Evolutionary conservation across 2,329 filamentous ascomycete genomes (phyloP).

Genomic region (Arthrobotrys conoides): DNA sequence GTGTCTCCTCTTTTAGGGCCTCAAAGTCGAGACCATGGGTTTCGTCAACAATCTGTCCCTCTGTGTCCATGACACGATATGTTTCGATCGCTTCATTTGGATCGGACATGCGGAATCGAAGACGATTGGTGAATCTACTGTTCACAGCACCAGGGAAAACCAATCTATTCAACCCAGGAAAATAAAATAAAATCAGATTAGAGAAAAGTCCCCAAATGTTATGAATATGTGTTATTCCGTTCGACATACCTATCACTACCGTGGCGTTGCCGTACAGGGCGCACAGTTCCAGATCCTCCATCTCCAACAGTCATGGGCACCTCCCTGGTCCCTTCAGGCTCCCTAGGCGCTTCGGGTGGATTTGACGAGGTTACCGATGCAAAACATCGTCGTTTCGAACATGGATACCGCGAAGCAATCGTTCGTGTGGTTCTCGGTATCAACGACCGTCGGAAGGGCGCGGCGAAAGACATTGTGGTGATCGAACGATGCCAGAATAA

Average conservation of each 20-base stretch:
- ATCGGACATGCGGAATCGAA: conserved; percentile 82
- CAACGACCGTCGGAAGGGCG: conserved; percentile 53
- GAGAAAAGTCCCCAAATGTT: not conserved
- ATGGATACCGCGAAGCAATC: conserved; percentile 51
- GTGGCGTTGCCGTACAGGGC: conserved; percentile 53
- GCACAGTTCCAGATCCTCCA: conserved; percentile 51
- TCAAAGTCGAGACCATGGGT: conserved; percentile 78
- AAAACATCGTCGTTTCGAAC: conserved; percentile 48
- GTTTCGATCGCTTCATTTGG: conserved; percentile 84
- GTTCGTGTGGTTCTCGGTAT: conserved; percentile 43
- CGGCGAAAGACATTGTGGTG: conserved; percentile 50
- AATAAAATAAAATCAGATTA: conserved; percentile 11
- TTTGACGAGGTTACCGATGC: conserved; percentile 27
- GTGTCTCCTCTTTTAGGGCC: conserved; percentile 74
- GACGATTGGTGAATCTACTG: conserved; percentile 86
- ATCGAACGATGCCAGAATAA: not conserved
- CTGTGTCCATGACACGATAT: conserved; percentile 90
- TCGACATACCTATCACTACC: conserved; percentile 48
- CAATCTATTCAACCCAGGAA: conserved; percentile 18
- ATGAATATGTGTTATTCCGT: not conserved
- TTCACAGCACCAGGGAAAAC: conserved; percentile 92
- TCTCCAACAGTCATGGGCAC: conserved; percentile 60
- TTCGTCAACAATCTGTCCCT: conserved; percentile 85
- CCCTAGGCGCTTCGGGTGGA: conserved; percentile 40
- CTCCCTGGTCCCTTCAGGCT: conserved; percentile 57